Evolutionary conservation across 2,329 filamentous ascomycete species (phyloP).

Genomic region (Colletotrichum sublineola): DNA sequence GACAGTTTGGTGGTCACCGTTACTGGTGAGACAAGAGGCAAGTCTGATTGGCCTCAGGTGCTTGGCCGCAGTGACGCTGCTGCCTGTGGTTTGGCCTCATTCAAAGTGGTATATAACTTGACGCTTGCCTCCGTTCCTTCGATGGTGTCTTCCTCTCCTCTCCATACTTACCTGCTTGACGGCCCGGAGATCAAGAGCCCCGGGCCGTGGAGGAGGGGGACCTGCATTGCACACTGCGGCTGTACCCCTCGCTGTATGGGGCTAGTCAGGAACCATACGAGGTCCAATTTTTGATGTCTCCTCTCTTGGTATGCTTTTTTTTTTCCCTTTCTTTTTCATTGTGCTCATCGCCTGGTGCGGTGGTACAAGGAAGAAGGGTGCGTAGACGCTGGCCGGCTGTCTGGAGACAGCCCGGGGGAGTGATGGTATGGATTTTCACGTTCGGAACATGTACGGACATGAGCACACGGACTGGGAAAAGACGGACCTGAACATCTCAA

Average conservation of each 20-base stretch:
- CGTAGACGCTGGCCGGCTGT: background rate
- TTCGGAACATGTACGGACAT: background rate
- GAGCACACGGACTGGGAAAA: background rate
- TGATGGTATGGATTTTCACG: too few relatives aligned
- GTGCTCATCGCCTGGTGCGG: conserved; percentile 6
- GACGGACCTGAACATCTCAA: background rate
- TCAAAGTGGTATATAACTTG: background rate
- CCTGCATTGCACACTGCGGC: conserved; percentile 35
- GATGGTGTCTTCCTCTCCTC: background rate
- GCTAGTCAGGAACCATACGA: conserved; percentile 12
- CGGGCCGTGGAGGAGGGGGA: conserved; percentile 22
- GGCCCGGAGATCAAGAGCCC: conserved; percentile 32
- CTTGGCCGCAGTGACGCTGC: background rate
- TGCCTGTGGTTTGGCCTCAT: conserved; percentile 1
- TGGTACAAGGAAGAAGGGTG: conserved; percentile 24
- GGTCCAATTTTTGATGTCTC: conserved; percentile 18
- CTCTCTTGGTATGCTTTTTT: background rate
- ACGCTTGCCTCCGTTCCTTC: background rate
- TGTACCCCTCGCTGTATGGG: conserved; percentile 28
- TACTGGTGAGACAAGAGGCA: background rate
- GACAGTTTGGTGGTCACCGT: background rate
- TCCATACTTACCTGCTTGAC: conserved; percentile 31
- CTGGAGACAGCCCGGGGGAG: too few relatives aligned
- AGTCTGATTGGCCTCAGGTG: background rate
- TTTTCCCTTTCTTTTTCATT: background rate